Percentiles rank a stretch among this genome's conserved stretches.
Evolutionary conservation across 768 basidiomycete species (phyloP).

Genomic region (Boletus sensibilis): DNA sequence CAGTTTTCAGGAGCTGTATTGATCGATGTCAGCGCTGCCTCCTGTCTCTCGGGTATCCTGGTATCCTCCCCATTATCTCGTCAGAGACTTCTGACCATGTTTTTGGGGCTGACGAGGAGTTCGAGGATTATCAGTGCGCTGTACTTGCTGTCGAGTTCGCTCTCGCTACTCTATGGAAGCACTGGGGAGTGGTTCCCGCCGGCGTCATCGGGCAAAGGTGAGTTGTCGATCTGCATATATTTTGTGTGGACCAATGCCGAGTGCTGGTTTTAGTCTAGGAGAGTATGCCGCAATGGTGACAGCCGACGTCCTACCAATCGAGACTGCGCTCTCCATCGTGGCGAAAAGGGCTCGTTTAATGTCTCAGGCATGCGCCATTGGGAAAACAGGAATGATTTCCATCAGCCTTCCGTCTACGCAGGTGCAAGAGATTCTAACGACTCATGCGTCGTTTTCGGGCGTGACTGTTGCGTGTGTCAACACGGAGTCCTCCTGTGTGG

Average conservation of each 20-base stretch:
- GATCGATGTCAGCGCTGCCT: conserved; percentile 60
- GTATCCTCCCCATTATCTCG: conserved; percentile 46
- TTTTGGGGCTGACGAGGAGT: conserved; percentile 34
- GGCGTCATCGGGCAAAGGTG: conserved; percentile 75
- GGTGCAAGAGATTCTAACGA: conserved; percentile 36
- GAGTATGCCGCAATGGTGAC: conserved; percentile 71
- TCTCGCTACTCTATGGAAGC: conserved; percentile 61
- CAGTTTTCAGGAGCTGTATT: conserved; percentile 49
- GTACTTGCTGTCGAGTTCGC: conserved; percentile 64
- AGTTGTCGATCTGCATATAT: conserved; percentile 11
- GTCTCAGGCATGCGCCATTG: conserved; percentile 42
- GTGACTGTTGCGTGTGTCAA: conserved; percentile 63
- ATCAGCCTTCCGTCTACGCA: conserved; percentile 40
- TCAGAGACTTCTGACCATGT: conserved; percentile 24
- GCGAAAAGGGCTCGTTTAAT: conserved; percentile 60
- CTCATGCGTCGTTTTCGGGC: conserved; percentile 34
- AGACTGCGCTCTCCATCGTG: conserved; percentile 57
- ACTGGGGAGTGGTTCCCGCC: conserved; percentile 63
- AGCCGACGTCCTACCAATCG: conserved; percentile 56
- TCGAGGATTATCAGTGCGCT: conserved; percentile 51
- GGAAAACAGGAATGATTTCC: conserved; percentile 61
- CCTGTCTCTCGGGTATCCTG: conserved; percentile 46
- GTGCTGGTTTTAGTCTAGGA: conserved; percentile 51
- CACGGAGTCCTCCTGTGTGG: conserved; percentile 52
- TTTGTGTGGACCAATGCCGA: background rate